phyloP scores from a whole-genome alignment of 208 protist genomes.

The Polymyxa betae region DNA sequence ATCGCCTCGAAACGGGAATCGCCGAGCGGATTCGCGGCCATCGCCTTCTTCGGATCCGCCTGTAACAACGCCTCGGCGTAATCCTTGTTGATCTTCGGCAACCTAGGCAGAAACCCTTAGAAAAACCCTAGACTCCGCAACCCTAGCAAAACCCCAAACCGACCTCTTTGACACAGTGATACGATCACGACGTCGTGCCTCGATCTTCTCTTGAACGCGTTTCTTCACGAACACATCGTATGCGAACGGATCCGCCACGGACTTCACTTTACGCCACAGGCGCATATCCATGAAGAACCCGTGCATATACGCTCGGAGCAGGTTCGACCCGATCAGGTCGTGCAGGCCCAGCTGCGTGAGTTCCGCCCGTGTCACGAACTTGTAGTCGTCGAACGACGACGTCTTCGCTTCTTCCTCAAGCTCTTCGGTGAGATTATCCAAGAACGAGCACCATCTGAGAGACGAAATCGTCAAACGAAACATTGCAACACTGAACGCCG shows the following conservation, averaged over 20 bases:
- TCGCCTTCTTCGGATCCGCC: neutral
- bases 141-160: too few species aligned
- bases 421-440: constrained; percentile 90
- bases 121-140: too few species aligned
- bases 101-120: neutral
- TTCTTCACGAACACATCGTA: constrained; percentile 76
- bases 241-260: constrained; percentile 82
- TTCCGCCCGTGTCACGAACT: constrained; percentile 86
- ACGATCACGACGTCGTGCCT: neutral
- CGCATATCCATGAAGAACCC: constrained; percentile 94
- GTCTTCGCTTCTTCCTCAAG: constrained; percentile 49
- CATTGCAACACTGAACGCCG: too few species aligned
- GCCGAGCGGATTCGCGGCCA: neutral
- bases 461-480: too few species aligned
- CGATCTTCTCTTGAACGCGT: neutral
- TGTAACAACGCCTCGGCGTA: neutral
- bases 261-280: constrained; percentile 81
- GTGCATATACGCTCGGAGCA: constrained; percentile 94
- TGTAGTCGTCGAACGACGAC: constrained; percentile 93
- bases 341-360: constrained; percentile 67
- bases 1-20: neutral
- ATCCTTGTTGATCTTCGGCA: neutral
- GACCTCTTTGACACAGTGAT: too few species aligned
- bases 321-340: constrained; percentile 85
- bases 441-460: constrained; percentile 93